These are phyloP conservation scores for Thielaviopsis populi DNA, from an alignment of 2,329 filamentous ascomycete genomes.

Conservation along the genomic window DNA sequence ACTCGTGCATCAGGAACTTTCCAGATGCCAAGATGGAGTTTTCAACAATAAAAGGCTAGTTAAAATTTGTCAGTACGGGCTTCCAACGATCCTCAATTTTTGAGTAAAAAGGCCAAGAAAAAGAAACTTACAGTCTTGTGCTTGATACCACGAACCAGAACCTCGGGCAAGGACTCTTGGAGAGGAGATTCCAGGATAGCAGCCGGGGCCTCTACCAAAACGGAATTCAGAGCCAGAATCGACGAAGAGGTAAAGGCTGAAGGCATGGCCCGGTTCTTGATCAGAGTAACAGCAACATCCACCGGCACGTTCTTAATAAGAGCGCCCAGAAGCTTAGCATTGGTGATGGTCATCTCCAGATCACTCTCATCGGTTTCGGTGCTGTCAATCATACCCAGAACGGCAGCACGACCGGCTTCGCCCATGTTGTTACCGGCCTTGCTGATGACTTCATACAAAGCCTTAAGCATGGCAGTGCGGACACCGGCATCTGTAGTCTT, in stretches of 20 bases:
- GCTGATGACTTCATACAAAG: slow-evolving; percentile 87
- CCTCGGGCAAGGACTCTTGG: slow-evolving; percentile 57
- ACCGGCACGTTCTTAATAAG: slow-evolving; percentile 72
- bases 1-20: slow-evolving; percentile 66
- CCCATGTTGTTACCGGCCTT: slow-evolving; percentile 93
- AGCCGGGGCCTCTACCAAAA: slow-evolving; percentile 65
- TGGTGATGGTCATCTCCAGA: slow-evolving; percentile 69
- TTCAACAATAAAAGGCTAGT: slow-evolving; percentile 65
- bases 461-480: slow-evolving; percentile 90
- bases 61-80: slow-evolving; percentile 18
- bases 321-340: slow-evolving; percentile 77
- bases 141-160: slow-evolving; percentile 65
- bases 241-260: slow-evolving; percentile 63
- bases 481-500: slow-evolving; percentile 78
- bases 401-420: slow-evolving; percentile 71
- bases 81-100: not conserved
- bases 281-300: slow-evolving; percentile 45
- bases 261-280: slow-evolving; percentile 64
- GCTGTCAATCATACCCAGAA: slow-evolving; percentile 68
- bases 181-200: slow-evolving; percentile 51
- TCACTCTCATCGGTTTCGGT: slow-evolving; percentile 63
- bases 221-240: slow-evolving; percentile 73
- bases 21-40: slow-evolving; percentile 81
- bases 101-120: not conserved
- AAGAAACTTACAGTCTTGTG: slow-evolving; percentile 52